Evolutionary conservation across 2,329 filamentous ascomycete species (phyloP).

Genomic region (Colletotrichum somersetense): DNA sequence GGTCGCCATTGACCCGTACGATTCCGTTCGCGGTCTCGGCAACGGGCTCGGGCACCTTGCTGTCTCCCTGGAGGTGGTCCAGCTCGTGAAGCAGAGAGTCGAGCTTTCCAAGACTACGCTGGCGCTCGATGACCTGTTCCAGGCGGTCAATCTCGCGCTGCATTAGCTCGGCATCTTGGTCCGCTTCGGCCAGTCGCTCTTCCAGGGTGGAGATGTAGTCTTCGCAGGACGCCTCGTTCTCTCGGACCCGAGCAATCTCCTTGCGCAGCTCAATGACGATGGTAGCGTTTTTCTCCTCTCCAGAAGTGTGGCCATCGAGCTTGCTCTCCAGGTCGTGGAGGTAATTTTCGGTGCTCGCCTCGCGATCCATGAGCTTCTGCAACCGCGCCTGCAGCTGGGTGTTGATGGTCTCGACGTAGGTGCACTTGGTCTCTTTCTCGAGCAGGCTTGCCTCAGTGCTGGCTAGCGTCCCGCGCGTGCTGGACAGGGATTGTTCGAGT

Average conservation of each 20-base stretch:
- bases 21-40: constrained; percentile 55
- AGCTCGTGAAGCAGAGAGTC: constrained; percentile 93
- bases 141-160: constrained; percentile 94
- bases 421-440: constrained; percentile 93
- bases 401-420: constrained; percentile 93
- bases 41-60: constrained; percentile 56
- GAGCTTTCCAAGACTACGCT: constrained; percentile 93
- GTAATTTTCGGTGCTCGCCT: constrained; percentile 91
- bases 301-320: constrained; percentile 89
- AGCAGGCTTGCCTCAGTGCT: constrained; percentile 87
- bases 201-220: constrained; percentile 98
- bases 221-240: constrained; percentile 90
- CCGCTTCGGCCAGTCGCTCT: constrained; percentile 92
- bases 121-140: constrained; percentile 94
- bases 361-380: constrained; percentile 93
- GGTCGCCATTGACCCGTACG: constrained; percentile 60
- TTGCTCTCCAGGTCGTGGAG: constrained; percentile 91
- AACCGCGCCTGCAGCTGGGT: constrained; percentile 88
- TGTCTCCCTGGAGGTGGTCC: constrained; percentile 78
- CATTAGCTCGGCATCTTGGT: constrained; percentile 97
- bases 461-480: constrained; percentile 85
- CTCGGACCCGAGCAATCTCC: constrained; percentile 87
- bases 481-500: constrained; percentile 90
- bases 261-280: constrained; percentile 90
- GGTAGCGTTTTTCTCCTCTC: constrained; percentile 91